phyloP scores from a whole-genome alignment of 768 basidiomycete species.

The Tephrocybe sp. region DNA sequence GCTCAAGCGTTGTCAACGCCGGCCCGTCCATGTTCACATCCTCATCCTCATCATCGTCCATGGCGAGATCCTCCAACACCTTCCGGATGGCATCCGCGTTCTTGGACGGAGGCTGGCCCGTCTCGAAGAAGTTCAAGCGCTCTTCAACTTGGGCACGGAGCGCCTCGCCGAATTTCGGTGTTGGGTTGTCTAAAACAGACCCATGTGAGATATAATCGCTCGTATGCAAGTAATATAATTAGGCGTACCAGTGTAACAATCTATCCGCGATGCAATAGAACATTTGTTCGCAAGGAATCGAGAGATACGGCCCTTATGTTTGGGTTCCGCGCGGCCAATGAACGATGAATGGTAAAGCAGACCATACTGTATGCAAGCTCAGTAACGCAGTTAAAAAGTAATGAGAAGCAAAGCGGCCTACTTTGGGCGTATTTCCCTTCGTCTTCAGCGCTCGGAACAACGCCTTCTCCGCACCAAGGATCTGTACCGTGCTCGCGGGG shows the following conservation, averaged over 20 bases:
- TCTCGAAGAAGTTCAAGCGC: conserved; percentile 91
- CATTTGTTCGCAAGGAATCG: conserved; percentile 99
- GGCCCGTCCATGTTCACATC: conserved; percentile 48
- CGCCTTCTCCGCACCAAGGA: conserved; percentile 97
- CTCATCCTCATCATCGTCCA: conserved; percentile 51
- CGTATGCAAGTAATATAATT: not conserved
- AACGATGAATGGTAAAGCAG: conserved; percentile 97
- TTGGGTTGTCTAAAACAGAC: conserved; percentile 63
- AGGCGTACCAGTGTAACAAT: conserved; percentile 80
- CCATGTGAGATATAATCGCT: conserved; percentile 4
- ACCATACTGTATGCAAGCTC: conserved; percentile 66
- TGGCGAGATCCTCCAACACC: conserved; percentile 74
- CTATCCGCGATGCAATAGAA: conserved; percentile 95
- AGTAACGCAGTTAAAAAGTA: not conserved
- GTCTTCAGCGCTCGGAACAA: conserved; percentile 97
- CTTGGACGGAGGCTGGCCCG: conserved; percentile 83
- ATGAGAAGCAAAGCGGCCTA: conserved; percentile 23
- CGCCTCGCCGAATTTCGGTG: conserved; percentile 93
- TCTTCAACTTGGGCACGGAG: conserved; percentile 94
- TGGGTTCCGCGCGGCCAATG: conserved; percentile 91
- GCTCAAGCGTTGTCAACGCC: conserved; percentile 56
- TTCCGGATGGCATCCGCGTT: conserved; percentile 91
- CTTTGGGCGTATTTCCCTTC: conserved; percentile 98
- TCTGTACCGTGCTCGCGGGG: conserved; percentile 97
- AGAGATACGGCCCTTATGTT: conserved; percentile 96